phyloP scores from a whole-genome alignment of 805 yeast species.

The Ogataea polymorpha region DNA sequence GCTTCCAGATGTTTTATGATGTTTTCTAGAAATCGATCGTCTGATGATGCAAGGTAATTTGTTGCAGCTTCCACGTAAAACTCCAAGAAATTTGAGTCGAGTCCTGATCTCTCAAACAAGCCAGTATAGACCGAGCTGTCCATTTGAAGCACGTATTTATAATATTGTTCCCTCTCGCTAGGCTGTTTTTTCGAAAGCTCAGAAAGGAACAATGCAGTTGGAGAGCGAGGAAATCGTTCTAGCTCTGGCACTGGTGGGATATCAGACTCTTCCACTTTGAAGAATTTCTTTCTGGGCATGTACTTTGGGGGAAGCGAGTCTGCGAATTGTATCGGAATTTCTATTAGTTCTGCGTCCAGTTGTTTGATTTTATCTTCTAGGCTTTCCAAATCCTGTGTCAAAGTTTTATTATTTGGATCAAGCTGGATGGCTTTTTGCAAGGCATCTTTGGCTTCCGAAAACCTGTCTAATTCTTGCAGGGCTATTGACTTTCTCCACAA shows the following conservation, averaged over 20 bases:
- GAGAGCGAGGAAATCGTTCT: slow-evolving; percentile 31
- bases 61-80: slow-evolving; percentile 43
- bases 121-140: slow-evolving; percentile 24
- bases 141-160: slow-evolving; percentile 36
- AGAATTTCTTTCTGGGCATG: slow-evolving; percentile 2
- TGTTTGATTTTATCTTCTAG: slow-evolving; percentile 1
- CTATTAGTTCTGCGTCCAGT: background rate
- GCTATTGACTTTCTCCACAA: slow-evolving; percentile 50
- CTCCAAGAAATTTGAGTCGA: slow-evolving; percentile 48
- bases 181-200: slow-evolving; percentile 35
- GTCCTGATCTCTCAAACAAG: slow-evolving; percentile 41
- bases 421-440: slow-evolving; percentile 30
- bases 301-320: slow-evolving; percentile 7
- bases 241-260: slow-evolving; percentile 35
- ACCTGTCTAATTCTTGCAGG: slow-evolving; percentile 30
- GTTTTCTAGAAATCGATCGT: slow-evolving; percentile 15
- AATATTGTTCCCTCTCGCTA: slow-evolving; percentile 31
- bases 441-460: slow-evolving; percentile 27
- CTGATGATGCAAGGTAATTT: slow-evolving; percentile 21
- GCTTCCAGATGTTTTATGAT: slow-evolving; percentile 25
- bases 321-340: slow-evolving; percentile 7
- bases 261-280: slow-evolving; percentile 16
- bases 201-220: slow-evolving; percentile 44
- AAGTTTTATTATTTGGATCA: slow-evolving; percentile 9
- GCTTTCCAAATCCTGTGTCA: slow-evolving; percentile 3